Evolutionary conservation across 2,329 filamentous ascomycete genomes (phyloP), one percentile per base, ranked within the genome.

Genomic region (Fusarium mangiferae): DNA sequence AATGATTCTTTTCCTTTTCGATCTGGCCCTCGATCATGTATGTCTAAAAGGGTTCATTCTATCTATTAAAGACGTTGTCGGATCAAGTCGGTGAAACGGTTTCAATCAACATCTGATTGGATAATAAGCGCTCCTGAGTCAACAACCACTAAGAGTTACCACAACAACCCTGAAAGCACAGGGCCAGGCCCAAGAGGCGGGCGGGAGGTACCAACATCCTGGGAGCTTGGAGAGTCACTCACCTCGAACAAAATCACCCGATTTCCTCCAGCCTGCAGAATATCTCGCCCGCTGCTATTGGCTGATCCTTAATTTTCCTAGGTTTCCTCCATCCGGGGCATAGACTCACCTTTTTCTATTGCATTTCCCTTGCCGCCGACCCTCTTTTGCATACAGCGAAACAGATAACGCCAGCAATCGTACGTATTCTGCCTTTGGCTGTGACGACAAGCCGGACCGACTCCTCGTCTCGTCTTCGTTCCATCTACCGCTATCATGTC

Each of bases 401-500:
- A 70, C 45, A 61, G 66, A 75, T 24, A 62, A 60, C 57, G 56
- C 48, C 63, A 68, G 56, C 56, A 59, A 38, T 58, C 42, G 38
- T 56, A 73, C 71, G 75, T 70, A 63, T 61, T 67, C 72, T 41
- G 64, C 56, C 65, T 63, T 55, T 61, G 60, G 67, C 67, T 61
- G 52, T 61, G 70, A 71, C 65, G 30, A 70, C 52, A 61, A 66
- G 54, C 63, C 64, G 66, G 66, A 70, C 67, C 72, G 61, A 73
- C 70, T 75, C 62, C 62, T 72, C 58, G 67, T 70, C 66, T 65
- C 58, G 67, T 66, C 66, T 57, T 65, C 65, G 69, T 75, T 72
- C 65, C 66, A 67, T 44, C 72, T 68, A 70, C 72, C 77, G 77
- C 81, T 77, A 77, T 80, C 80, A 89, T 90, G 87, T 89, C 88